Evolutionary conservation across 306 rosid genomes (phyloP), one percentile per base, ranked within the genome.

Genomic region (Castanea mollissima): DNA sequence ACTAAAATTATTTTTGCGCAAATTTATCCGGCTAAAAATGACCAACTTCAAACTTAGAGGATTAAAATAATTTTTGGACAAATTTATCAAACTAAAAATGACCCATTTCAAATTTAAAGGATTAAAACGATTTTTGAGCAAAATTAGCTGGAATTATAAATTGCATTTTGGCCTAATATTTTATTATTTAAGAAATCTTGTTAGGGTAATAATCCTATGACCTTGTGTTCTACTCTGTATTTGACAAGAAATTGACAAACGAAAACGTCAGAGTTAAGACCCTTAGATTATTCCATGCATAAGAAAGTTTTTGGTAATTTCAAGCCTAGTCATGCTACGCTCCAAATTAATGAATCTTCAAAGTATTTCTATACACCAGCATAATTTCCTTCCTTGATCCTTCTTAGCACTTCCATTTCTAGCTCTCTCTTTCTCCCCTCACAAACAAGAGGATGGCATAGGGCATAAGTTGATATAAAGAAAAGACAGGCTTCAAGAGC

Each of bases 291-390:
- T 6, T 34, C 54, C 27, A 32, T 74, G 77, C 77, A 56, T 19
- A 20, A 56, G 68, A 74, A n/a, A 74, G 9, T 10, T 10, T 34
- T n/a, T 3, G 2, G 76, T 29, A n/a, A 21, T 27, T 55, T 49
- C 6, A 2, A 25, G 44, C 64, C 15, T 16, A 11, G 3, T 52
- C 38, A 27, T 20, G 63, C 76, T 55, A 77, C 38, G 58, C 18
- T 77, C 57, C 74, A 77, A 77, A 55, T n/a, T 4, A 34, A 7
- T 77, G 80, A 68, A 77, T 77, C 80, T 77, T 34, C 21, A 19
- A 32, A 35, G 16, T 25, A 65, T 18, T 18, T 34, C 51, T 32
- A 3, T 31, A 14, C 71, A 5, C 20, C 71, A 64, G 31, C 21
- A 29, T 32, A 64, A 64, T 64, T 15, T 64, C 34, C 51, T 67